Percentiles rank a stretch among this genome's conserved stretches.
phyloP scores from a whole-genome alignment of 306 rosid species.

The Betula pendula region DNA sequence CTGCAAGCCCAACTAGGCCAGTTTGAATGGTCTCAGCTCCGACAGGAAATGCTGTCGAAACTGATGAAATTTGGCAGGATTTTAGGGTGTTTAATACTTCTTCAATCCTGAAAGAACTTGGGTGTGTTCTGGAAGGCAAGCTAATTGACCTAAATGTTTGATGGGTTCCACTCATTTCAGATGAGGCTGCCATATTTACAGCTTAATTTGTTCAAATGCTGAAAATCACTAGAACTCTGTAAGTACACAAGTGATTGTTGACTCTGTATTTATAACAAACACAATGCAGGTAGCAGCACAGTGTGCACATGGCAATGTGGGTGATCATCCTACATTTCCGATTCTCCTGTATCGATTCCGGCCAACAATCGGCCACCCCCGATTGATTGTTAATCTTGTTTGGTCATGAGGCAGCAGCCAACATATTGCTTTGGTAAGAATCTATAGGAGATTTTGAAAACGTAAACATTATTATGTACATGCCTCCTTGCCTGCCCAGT shows the following conservation, averaged over 20 bases:
- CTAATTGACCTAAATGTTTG: slow-evolving; percentile 76
- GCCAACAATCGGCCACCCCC: slow-evolving; percentile 34
- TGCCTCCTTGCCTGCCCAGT: slow-evolving; percentile 26
- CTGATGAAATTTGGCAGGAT: slow-evolving; percentile 25
- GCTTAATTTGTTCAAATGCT: slow-evolving; percentile 12
- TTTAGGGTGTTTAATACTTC: slow-evolving; percentile 49
- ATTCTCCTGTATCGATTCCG: slow-evolving; percentile 37
- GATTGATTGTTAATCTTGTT: slow-evolving; percentile 21
- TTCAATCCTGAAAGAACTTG: slow-evolving; percentile 50
- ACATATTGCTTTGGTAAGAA: slow-evolving; percentile 9
- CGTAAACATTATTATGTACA: no score
- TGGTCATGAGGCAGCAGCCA: slow-evolving; percentile 34
- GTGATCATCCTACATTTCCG: slow-evolving; percentile 28
- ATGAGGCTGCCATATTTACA: slow-evolving; percentile 36
- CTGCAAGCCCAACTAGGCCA: slow-evolving; percentile 57
- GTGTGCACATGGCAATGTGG: slow-evolving; percentile 40
- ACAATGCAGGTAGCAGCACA: not conserved
- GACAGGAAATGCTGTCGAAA: slow-evolving; percentile 21
- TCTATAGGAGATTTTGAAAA: slow-evolving; percentile 18
- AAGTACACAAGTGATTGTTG: slow-evolving; percentile 20
- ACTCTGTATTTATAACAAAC: slow-evolving; percentile 40
- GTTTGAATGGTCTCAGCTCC: slow-evolving; percentile 46
- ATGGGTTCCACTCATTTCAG: slow-evolving; percentile 24
- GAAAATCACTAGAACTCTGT: not conserved
- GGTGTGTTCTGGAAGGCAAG: slow-evolving; percentile 65